Evolutionary conservation across 2,329 filamentous ascomycete species (phyloP).

Genomic region (Colletotrichum theobromicola): DNA sequence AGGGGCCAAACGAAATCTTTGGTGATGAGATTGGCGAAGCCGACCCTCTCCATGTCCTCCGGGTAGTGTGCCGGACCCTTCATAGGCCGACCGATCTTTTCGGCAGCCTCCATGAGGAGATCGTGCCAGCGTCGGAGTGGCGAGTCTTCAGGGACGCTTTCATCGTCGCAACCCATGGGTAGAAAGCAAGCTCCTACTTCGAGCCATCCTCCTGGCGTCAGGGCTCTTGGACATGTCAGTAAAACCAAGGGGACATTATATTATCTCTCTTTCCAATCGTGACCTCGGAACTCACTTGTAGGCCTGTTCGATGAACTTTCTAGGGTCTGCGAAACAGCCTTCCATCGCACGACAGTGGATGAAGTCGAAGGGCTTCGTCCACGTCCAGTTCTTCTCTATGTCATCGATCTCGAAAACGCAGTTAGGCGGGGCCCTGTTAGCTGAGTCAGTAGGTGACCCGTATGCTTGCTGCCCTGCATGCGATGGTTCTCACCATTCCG

Average conservation of each 20-base stretch:
- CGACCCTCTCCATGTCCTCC: slow-evolving; percentile 2
- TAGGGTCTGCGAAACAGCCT: slow-evolving; percentile 27
- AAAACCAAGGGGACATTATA: background rate
- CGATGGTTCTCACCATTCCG: background rate
- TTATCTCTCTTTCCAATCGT: background rate
- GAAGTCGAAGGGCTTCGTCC: slow-evolving; percentile 41
- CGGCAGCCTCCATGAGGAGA: slow-evolving; percentile 33
- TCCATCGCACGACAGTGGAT: slow-evolving; percentile 39
- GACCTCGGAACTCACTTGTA: too few relatives aligned
- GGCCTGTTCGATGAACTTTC: background rate
- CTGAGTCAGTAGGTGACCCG: background rate
- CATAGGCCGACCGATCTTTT: slow-evolving; percentile 31
- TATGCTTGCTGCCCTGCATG: too few relatives aligned
- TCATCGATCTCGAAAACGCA: slow-evolving; percentile 51
- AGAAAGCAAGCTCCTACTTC: slow-evolving; percentile 32
- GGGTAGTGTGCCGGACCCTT: slow-evolving; percentile 30
- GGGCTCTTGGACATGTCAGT: background rate
- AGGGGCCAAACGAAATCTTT: slow-evolving; percentile 12
- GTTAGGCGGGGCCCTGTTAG: slow-evolving; percentile 49
- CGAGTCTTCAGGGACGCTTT: slow-evolving; percentile 30
- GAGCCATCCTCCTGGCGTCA: slow-evolving; percentile 36
- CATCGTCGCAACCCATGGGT: slow-evolving; percentile 34
- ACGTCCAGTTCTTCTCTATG: slow-evolving; percentile 44
- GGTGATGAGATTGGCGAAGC: background rate
- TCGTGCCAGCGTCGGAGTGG: slow-evolving; percentile 32